phyloP scores from a whole-genome alignment of 352 stramenopile genomes.

The Globisporangium emineosum region DNA sequence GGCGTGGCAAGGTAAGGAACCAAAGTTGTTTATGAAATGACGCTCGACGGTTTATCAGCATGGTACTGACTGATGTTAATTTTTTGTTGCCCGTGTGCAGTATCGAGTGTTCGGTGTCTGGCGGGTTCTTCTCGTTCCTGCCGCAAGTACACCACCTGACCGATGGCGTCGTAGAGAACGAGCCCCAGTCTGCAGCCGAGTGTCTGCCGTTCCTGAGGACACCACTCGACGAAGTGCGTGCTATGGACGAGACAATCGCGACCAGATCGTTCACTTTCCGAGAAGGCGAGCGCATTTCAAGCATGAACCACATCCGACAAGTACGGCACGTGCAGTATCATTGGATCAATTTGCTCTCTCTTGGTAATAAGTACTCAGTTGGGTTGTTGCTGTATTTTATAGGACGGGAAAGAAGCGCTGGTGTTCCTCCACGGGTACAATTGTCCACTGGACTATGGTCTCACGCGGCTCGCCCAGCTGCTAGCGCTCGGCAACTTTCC shows the following conservation, averaged over 20 bases:
- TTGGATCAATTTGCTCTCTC: not conserved
- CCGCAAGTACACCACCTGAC: conserved; percentile 25
- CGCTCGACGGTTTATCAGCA: too few relatives aligned
- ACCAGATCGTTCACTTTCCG: conserved; percentile 14
- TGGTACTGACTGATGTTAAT: not conserved
- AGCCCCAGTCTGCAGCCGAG: conserved; percentile 10
- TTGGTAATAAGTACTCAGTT: not conserved
- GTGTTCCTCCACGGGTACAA: conserved; percentile 72
- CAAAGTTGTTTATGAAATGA: not conserved
- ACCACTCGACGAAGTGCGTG: conserved; percentile 4
- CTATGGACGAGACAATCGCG: conserved; percentile 13
- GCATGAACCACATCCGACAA: not conserved
- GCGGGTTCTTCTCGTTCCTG: conserved; percentile 44
- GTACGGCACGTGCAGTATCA: not conserved
- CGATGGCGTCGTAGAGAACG: not conserved
- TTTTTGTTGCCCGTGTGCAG: not conserved
- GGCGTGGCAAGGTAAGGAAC: conserved; percentile 30
- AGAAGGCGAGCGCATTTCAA: not conserved
- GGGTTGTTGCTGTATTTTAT: not conserved
- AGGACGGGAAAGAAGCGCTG: conserved; percentile 44
- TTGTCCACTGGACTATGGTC: conserved; percentile 61
- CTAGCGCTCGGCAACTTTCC: conserved; percentile 66
- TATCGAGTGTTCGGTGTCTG: conserved; percentile 40
- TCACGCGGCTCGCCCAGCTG: conserved; percentile 58
- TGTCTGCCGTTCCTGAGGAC: conserved; percentile 10